Conservation (phyloP, 2,329 filamentous ascomycete species). For the Xylaria digitata region DNA sequence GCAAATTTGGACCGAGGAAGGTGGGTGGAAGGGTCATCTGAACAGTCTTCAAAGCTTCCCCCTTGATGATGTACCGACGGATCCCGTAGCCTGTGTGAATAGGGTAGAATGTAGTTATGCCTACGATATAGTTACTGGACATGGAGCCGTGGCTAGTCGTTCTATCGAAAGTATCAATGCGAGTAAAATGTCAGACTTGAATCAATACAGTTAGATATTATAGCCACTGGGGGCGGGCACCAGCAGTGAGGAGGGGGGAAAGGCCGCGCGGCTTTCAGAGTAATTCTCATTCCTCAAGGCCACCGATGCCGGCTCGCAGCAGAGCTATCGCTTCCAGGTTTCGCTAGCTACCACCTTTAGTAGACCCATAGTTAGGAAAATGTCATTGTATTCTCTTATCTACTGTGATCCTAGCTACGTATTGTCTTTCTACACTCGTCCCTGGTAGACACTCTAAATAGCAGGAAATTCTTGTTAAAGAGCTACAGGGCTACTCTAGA, state of each 20-base stretch:
- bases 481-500: too few relatives aligned
- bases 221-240: slow-evolving; percentile 14
- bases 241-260: slow-evolving; percentile 1
- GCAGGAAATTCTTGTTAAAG: too few relatives aligned
- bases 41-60: too few relatives aligned
- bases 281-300: slow-evolving; percentile 14
- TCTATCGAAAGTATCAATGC: background rate
- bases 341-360: too few relatives aligned
- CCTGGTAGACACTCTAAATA: too few relatives aligned
- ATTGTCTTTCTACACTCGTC: too few relatives aligned
- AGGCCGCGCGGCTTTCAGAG: slow-evolving; percentile 14
- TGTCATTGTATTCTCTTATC: too few relatives aligned
- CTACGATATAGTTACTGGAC: too few relatives aligned
- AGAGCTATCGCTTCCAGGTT: background rate
- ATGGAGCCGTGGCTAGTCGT: slow-evolving; percentile 18
- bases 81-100: background rate
- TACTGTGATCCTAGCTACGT: too few relatives aligned
- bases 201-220: slow-evolving; percentile 18
- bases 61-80: background rate
- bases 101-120: too few relatives aligned
- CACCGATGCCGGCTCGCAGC: background rate
- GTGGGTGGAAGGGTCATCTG: background rate
- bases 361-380: too few relatives aligned
- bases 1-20: background rate
- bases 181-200: slow-evolving; percentile 5